phyloP scores from a whole-genome alignment of 1,284 basidiomycete species.

The Mycena sp. region DNA sequence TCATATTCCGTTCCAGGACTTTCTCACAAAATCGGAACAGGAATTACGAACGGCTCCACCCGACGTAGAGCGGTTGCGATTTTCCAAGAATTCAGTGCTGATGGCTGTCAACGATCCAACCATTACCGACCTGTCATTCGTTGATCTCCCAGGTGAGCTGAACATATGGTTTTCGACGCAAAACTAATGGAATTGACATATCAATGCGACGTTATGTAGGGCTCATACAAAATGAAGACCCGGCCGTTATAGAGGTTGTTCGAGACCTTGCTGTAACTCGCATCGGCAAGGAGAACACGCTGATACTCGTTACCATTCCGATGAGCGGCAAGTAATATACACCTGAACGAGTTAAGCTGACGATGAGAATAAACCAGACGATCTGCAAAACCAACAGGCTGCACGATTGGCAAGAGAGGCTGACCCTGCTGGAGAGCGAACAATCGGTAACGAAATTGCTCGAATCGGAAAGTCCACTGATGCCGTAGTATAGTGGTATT shows the following conservation, averaged over 20 bases:
- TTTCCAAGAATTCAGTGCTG: conserved; percentile 64
- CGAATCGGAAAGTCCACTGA: neutral
- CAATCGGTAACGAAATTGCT: conserved; percentile 58
- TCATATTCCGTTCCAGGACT: conserved; percentile 39
- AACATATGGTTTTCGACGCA: conserved; percentile 6
- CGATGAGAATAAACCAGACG: conserved; percentile 51
- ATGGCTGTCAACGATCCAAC: conserved; percentile 49
- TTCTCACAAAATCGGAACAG: conserved; percentile 43
- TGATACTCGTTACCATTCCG: conserved; percentile 70
- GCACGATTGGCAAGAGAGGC: conserved; percentile 59
- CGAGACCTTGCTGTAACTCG: conserved; percentile 55
- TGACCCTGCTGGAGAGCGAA: conserved; percentile 63
- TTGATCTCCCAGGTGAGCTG: conserved; percentile 64
- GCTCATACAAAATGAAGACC: conserved; percentile 62
- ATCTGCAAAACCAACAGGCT: conserved; percentile 72
- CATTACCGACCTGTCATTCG: conserved; percentile 59
- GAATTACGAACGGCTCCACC: conserved; percentile 40
- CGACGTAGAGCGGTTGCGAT: conserved; percentile 44
- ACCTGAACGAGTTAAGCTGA: neutral
- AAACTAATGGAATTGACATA: neutral
- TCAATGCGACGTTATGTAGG: conserved; percentile 44
- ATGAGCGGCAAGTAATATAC: conserved; percentile 59
- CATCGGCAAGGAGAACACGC: conserved; percentile 54
- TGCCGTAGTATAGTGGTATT: conserved; percentile 56
- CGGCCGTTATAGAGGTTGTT: conserved; percentile 54